Conservation (phyloP, 2,329 filamentous ascomycete genomes). For the Aspergillus sp. region DNA sequence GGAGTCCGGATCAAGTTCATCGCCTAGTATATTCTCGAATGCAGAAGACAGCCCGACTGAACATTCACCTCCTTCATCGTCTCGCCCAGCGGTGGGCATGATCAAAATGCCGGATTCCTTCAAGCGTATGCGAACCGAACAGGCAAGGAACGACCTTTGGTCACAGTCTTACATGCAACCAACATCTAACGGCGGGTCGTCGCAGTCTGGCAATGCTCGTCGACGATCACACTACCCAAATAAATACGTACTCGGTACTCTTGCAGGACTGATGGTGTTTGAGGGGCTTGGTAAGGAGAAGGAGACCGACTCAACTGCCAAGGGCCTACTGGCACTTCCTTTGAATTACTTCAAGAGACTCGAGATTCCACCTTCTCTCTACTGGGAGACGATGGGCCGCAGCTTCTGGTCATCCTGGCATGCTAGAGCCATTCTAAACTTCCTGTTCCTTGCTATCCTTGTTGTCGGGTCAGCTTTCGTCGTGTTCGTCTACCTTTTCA, state of each 20-base stretch:
- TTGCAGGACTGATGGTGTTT: slow-evolving; percentile 88
- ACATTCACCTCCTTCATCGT: slow-evolving; percentile 29
- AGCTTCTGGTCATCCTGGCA: slow-evolving; percentile 39
- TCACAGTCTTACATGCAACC: slow-evolving; percentile 41
- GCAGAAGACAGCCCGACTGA: slow-evolving; percentile 37
- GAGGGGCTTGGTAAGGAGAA: slow-evolving; percentile 74
- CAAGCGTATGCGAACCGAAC: slow-evolving; percentile 41
- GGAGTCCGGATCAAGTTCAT: slow-evolving; percentile 36
- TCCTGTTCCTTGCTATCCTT: slow-evolving; percentile 53
- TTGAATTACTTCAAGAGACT: slow-evolving; percentile 54
- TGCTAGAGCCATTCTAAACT: slow-evolving; percentile 37
- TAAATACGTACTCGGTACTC: slow-evolving; percentile 89
- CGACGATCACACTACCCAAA: slow-evolving; percentile 55
- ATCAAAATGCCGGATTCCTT: slow-evolving; percentile 46
- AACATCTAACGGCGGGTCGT: slow-evolving; percentile 24
- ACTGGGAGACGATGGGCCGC: slow-evolving; percentile 26
- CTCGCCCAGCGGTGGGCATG: slow-evolving; percentile 42
- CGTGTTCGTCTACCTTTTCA: slow-evolving; percentile 56
- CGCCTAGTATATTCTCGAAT: slow-evolving; percentile 43
- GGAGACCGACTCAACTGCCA: slow-evolving; percentile 60
- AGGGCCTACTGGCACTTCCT: slow-evolving; percentile 67
- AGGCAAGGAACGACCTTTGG: slow-evolving; percentile 34
- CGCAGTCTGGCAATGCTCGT: slow-evolving; percentile 44
- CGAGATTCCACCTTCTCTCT: slow-evolving; percentile 23
- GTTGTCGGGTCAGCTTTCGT: slow-evolving; percentile 58